These are phyloP conservation scores for Cryptococcus amylolentus DNA, from an alignment of 1,284 basidiomycete species.

Conservation along the genomic window DNA sequence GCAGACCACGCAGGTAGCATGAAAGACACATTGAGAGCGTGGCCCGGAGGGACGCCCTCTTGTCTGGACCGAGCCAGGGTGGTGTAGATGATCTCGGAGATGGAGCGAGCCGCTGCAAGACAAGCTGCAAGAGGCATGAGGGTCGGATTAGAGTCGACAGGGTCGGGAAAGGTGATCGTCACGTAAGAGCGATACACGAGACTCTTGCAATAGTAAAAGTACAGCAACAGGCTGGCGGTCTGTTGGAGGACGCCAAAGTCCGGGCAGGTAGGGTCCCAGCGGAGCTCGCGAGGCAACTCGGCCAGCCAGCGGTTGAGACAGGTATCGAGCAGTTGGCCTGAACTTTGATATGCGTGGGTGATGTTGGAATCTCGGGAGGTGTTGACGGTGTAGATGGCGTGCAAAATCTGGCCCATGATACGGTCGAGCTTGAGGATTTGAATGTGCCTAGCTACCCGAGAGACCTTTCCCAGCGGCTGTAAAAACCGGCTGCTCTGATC, in stretches of 20 bases:
- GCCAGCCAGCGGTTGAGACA: slow-evolving; percentile 72
- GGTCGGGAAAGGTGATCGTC: slow-evolving; percentile 49
- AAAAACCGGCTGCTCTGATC: slow-evolving; percentile 53
- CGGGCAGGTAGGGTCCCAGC: slow-evolving; percentile 67
- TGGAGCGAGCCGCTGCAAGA: slow-evolving; percentile 75
- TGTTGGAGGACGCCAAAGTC: slow-evolving; percentile 65
- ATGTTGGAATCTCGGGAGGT: slow-evolving; percentile 56
- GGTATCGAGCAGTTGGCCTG: slow-evolving; percentile 65
- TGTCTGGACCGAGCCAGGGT: slow-evolving; percentile 36
- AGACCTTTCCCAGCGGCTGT: slow-evolving; percentile 58
- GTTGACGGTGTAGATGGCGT: slow-evolving; percentile 70
- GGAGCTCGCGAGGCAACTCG: slow-evolving; percentile 64
- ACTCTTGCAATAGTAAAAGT: slow-evolving; percentile 66
- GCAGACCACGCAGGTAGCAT: slow-evolving; percentile 58
- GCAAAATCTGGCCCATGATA: slow-evolving; percentile 67
- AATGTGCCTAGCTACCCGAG: slow-evolving; percentile 61
- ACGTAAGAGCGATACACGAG: slow-evolving; percentile 78
- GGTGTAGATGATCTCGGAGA: slow-evolving; percentile 64
- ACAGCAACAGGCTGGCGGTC: slow-evolving; percentile 62
- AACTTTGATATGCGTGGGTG: slow-evolving; percentile 62
- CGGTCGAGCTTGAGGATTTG: slow-evolving; percentile 66
- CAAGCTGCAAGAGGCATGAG: slow-evolving; percentile 74
- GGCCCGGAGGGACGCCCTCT: slow-evolving; percentile 49
- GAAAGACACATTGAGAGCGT: slow-evolving; percentile 37
- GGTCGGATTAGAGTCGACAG: slow-evolving; percentile 31